These are phyloP conservation scores for Trichaptum fuscoviolaceum DNA, from an alignment of 768 basidiomycete genomes.

Conservation along the genomic window DNA sequence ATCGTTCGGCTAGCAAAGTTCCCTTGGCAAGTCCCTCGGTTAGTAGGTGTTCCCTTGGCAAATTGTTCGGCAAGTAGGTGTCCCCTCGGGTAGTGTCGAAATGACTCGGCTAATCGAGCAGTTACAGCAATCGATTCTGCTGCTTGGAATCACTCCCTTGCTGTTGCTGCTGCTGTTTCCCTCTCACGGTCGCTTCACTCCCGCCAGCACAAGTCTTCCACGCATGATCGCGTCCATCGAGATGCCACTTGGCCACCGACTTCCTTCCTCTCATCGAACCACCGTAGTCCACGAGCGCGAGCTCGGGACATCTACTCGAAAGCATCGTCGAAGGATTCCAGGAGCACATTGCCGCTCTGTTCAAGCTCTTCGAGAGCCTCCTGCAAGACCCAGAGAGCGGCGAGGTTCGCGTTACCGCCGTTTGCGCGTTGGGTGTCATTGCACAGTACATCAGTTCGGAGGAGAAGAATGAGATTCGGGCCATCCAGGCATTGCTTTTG, in stretches of 20 bases:
- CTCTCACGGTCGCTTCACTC: no score
- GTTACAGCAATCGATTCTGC: no score
- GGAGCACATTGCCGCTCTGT: constrained; percentile 64
- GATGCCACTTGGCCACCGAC: constrained; percentile 62
- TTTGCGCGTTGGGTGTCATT: constrained; percentile 85
- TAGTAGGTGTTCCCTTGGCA: no score
- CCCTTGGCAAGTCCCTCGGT: no score
- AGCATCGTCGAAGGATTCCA: constrained; percentile 88
- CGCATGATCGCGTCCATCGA: constrained; percentile 89
- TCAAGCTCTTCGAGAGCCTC: constrained; percentile 71
- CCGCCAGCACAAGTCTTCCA: no score
- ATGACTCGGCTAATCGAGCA: no score
- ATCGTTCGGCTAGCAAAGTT: no score
- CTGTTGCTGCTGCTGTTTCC: no score
- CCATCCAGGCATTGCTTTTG: constrained; percentile 84
- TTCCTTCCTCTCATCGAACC: constrained; percentile 85
- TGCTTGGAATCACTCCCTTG: no score
- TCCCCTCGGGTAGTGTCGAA: no score
- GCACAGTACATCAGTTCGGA: constrained; percentile 88
- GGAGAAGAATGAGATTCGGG: constrained; percentile 82
- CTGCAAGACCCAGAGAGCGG: constrained; percentile 80
- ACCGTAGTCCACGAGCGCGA: constrained; percentile 78
- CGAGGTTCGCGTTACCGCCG: constrained; percentile 87
- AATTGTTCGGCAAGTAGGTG: no score
- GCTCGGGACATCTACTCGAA: constrained; percentile 88